Conservation (phyloP, 2,329 filamentous ascomycete genomes). For the Aspergillus neoniger region DNA sequence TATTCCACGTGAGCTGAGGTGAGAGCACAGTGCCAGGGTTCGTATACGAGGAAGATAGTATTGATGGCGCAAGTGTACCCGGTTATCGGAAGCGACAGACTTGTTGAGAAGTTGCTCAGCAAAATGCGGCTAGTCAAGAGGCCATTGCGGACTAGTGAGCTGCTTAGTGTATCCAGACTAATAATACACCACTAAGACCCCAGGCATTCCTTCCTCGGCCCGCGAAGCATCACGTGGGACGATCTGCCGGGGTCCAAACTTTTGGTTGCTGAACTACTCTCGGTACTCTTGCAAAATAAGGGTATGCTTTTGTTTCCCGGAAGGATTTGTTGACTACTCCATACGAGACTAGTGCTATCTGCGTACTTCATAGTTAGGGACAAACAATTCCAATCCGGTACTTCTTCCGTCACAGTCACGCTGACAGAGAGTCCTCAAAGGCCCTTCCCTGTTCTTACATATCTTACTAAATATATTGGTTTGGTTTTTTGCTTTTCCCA, state of each 20-base stretch:
- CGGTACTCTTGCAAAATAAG: too few relatives aligned
- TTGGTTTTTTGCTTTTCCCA: not conserved
- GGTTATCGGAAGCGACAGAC: not conserved
- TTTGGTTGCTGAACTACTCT: too few relatives aligned
- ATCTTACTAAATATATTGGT: too few relatives aligned
- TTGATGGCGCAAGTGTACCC: not conserved
- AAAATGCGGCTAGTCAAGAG: not conserved
- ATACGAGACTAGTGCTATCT: too few relatives aligned
- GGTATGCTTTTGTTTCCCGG: too few relatives aligned
- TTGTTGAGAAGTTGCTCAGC: not conserved
- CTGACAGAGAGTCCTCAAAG: too few relatives aligned
- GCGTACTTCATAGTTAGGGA: too few relatives aligned
- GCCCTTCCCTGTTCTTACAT: not conserved
- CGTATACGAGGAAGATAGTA: not conserved
- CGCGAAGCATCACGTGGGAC: conserved; percentile 7
- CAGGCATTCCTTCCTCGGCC: conserved; percentile 2
- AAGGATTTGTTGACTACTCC: too few relatives aligned
- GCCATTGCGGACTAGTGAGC: too few relatives aligned
- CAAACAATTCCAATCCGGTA: too few relatives aligned
- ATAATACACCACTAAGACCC: not conserved
- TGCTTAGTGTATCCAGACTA: too few relatives aligned
- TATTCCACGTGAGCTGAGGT: not conserved
- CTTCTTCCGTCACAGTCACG: too few relatives aligned
- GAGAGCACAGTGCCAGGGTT: not conserved
- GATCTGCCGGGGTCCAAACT: not conserved